phyloP scores from a whole-genome alignment of 2,329 filamentous ascomycete species.

The Ophiostoma sp. region DNA sequence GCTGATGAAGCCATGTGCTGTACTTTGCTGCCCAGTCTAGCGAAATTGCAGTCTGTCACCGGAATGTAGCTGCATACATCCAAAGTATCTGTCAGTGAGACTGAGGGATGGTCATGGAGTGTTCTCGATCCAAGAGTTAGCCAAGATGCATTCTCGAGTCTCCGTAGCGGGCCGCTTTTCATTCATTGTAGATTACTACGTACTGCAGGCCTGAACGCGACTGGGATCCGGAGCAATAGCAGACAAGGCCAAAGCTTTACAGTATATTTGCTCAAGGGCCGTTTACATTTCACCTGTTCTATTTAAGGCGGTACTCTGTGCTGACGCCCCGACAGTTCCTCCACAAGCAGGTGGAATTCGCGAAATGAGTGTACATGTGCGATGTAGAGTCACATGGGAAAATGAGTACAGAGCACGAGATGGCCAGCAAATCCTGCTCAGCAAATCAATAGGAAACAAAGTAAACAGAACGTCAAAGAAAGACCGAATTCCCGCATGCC shows the following conservation, averaged over 20 bases:
- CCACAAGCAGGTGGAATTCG: not conserved
- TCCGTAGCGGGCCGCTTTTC: not conserved
- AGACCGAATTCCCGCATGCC: not conserved
- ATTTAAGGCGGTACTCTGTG: not conserved
- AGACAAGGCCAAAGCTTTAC: conserved; percentile 1
- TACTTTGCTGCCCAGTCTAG: conserved; percentile 1
- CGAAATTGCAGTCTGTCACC: not conserved
- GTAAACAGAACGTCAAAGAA: not conserved
- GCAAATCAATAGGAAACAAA: not conserved
- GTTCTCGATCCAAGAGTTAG: not conserved
- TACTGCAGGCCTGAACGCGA: not conserved
- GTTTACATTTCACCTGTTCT: not conserved
- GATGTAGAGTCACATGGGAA: not conserved
- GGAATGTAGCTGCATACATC: not conserved
- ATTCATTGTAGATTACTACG: not conserved
- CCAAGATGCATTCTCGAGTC: not conserved
- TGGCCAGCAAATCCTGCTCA: too few species aligned
- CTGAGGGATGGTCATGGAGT: too few species aligned
- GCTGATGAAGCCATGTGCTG: not conserved
- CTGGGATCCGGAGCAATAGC: not conserved
- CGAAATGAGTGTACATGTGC: not conserved
- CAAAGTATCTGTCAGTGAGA: not conserved
- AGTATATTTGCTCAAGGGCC: too few species aligned
- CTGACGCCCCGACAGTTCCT: not conserved
- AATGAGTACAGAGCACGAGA: not conserved